Percentiles rank a stretch among this genome's conserved stretches.
These are phyloP conservation scores for Colletotrichum sp. DNA, from an alignment of 2,329 filamentous ascomycete genomes.

Conservation along the genomic window DNA sequence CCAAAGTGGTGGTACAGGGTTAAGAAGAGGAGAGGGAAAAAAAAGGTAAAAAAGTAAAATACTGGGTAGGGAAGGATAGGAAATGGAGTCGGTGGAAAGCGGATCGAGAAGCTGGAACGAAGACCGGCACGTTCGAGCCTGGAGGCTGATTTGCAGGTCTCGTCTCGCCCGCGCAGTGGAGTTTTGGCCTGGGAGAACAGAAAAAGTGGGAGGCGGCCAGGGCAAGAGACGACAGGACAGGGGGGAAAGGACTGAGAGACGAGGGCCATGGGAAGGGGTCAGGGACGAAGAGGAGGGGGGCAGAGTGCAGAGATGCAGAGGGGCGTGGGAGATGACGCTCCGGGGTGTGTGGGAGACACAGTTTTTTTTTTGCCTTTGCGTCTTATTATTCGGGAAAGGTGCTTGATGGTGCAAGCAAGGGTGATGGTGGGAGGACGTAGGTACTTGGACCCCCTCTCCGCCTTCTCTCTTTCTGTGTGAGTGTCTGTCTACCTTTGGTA, in stretches of 20 bases:
- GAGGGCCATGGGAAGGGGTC: not conserved
- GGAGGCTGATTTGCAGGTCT: slow-evolving; percentile 20
- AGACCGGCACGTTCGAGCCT: slow-evolving; percentile 19
- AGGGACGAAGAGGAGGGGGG: not conserved
- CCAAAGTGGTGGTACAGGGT: not conserved
- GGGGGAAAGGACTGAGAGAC: not conserved
- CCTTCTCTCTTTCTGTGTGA: not conserved
- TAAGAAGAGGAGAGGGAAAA: not conserved
- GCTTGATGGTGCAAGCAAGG: slow-evolving; percentile 17
- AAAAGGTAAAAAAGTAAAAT: slow-evolving; percentile 19
- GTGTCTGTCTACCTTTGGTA: not conserved
- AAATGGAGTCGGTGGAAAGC: slow-evolving; percentile 12
- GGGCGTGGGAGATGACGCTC: slow-evolving; percentile 19
- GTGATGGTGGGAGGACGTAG: slow-evolving; percentile 6
- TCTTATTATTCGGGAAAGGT: slow-evolving; percentile 17
- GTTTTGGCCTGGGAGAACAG: slow-evolving; percentile 11
- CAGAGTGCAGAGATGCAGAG: slow-evolving; percentile 6
- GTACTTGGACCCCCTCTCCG: not conserved
- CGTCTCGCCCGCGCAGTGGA: slow-evolving; percentile 14
- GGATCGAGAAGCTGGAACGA: slow-evolving; percentile 20
- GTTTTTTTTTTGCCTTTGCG: slow-evolving; percentile 15
- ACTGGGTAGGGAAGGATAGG: slow-evolving; percentile 6
- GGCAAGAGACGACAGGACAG: slow-evolving; percentile 14
- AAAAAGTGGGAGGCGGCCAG: slow-evolving; percentile 1
- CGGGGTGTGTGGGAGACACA: slow-evolving; percentile 1